Evolutionary conservation across 2,329 filamentous ascomycete genomes (phyloP).

Genomic region (Pseudocercospora crystallina): DNA sequence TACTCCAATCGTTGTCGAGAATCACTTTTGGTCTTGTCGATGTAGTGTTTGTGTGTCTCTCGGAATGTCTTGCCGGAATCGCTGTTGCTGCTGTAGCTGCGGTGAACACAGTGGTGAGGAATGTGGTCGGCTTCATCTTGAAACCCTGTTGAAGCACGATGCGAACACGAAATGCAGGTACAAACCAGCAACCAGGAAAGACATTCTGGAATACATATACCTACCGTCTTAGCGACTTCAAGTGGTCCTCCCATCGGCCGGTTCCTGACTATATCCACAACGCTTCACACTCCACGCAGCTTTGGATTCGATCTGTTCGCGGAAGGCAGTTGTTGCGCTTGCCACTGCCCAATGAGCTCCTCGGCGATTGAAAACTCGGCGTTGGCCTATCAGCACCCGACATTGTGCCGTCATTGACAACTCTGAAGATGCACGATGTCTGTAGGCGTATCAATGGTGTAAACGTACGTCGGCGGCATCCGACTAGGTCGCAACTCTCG

Average conservation of each 20-base stretch:
- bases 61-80: neutral
- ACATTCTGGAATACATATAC: neutral
- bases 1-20: conserved; percentile 50
- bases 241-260: too few relatives aligned
- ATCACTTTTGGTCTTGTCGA: conserved; percentile 36
- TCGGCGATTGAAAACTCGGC: neutral
- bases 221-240: neutral
- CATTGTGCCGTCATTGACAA: neutral
- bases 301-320: neutral
- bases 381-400: conserved; percentile 9
- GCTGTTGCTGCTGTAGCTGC: conserved; percentile 1
- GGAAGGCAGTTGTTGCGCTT: neutral
- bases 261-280: too few relatives aligned
- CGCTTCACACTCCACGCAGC: too few relatives aligned
- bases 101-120: neutral
- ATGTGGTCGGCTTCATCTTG: neutral
- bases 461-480: neutral
- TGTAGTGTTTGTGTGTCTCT: neutral
- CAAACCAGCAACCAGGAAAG: conserved; percentile 1
- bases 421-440: neutral
- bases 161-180: conserved; percentile 2
- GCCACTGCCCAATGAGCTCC: neutral
- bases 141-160: neutral
- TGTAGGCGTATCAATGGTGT: neutral
- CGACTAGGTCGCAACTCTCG: neutral